Base-by-base conservation (phyloP, 1,284 basidiomycete genomes). In the Sutorius eximius region DNA sequence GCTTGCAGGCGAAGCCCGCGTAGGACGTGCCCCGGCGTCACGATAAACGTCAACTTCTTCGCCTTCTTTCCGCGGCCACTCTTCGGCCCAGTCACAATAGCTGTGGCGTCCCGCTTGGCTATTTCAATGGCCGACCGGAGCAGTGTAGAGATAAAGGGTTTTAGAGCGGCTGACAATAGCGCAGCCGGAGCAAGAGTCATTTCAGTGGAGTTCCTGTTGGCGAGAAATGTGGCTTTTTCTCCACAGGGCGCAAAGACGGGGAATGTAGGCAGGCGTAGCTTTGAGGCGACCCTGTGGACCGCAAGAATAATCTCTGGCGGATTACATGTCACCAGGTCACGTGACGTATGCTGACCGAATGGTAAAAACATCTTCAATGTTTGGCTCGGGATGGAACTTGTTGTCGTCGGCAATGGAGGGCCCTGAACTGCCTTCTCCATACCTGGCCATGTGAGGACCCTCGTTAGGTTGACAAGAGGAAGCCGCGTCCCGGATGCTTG, bases 21-120 rank as follows among this genome's bases (percentile, higher is more conserved):
- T 40, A 72, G 53, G 44, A 76, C 54, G 51, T 76, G 75, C 29
- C 68, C 62, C 5, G 74, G 75, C 1, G 75, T 73, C 45, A 76
- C 61, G 49, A 73, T 46, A n/a, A 65, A 60, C 4, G 63, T 56
- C 11, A 71, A 16, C 52, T 69, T 72, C 18, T 65, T 72, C 51
- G 16, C 46, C 52, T 56, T 69, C 51, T 59, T 69, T 40, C 59
- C 50, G n/a, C 60, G 64, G 33, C 53, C 48, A 7, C 37, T 42
- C 56, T 65, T 67, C 3, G 49, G 36, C 15, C 27, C 56, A 12
- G 54, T 40, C 16, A 44, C 53, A 44, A 59, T 36, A n/a, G 62
- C 59, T 30, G 67, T 56, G 33, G 59, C 52, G 29, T 71, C 71
- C 20, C 43, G 57, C 57, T 67, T 72, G 22, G 70, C 71, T 22